Percentiles rank a stretch among this genome's conserved stretches.
Conservation (phyloP, 148 eudicot genomes). For the Limonium bicolor region DNA sequence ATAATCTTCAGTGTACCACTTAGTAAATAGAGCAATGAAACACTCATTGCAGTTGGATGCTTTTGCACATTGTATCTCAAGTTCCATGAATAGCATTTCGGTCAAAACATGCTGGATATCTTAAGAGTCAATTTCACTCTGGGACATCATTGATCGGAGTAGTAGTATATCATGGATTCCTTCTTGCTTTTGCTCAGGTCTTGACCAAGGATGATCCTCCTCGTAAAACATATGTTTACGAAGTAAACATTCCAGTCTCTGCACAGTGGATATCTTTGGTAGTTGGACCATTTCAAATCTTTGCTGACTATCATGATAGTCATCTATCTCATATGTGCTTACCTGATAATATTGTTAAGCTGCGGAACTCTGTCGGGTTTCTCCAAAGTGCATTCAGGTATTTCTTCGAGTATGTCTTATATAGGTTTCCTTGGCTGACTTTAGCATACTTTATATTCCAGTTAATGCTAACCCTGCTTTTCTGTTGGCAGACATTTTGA, state of each 20-base stretch:
- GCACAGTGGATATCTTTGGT: conserved; percentile 84
- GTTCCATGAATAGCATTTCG: too few species aligned
- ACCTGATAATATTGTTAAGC: conserved; percentile 39
- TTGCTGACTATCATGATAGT: conserved; percentile 56
- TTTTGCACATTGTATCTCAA: too few species aligned
- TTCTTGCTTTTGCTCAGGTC: conserved; percentile 30
- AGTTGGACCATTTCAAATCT: conserved; percentile 84
- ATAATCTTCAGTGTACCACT: too few species aligned
- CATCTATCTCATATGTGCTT: conserved; percentile 74
- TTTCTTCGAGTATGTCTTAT: too few species aligned
- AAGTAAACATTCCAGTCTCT: conserved; percentile 64
- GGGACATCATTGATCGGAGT: too few species aligned
- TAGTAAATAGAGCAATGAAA: too few species aligned
- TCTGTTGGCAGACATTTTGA: conserved; percentile 87
- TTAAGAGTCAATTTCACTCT: too few species aligned
- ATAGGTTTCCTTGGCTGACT: too few species aligned
- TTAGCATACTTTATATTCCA: too few species aligned
- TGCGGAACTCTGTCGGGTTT: conserved; percentile 56
- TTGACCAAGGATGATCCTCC: conserved; percentile 81
- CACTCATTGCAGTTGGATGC: too few species aligned
- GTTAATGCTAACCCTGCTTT: conserved; percentile 1
- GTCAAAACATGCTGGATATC: too few species aligned
- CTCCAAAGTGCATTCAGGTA: conserved; percentile 90
- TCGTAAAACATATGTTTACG: conserved; percentile 77
- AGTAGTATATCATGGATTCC: too few species aligned